These are phyloP conservation scores for Diphasiastrum complanatum DNA, from an alignment of 83 land plant genomes.

Conservation along the genomic window DNA sequence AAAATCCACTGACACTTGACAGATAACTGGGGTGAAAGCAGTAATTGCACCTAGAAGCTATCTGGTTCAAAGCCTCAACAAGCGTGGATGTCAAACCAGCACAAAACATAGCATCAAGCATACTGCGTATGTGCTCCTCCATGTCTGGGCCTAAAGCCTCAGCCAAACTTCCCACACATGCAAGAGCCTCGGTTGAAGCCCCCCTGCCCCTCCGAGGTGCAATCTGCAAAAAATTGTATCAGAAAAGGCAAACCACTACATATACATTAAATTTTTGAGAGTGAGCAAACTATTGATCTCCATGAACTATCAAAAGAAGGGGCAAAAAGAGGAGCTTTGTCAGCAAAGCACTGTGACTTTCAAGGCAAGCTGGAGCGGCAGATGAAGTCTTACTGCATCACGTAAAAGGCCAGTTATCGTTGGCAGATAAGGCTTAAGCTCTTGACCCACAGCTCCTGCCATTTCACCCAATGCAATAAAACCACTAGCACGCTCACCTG, in stretches of 20 bases:
- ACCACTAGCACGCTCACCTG: constrained; percentile 91
- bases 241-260: background rate
- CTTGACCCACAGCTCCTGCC: constrained; percentile 97
- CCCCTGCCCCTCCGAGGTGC: constrained; percentile 70
- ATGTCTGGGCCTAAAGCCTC: constrained; percentile 87
- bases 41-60: constrained; percentile 82
- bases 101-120: constrained; percentile 81
- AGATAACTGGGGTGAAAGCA: too few relatives aligned
- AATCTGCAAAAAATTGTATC: constrained; percentile 48
- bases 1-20: background rate
- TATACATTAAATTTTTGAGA: background rate
- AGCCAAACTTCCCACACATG: constrained; percentile 88
- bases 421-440: constrained; percentile 73
- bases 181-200: constrained; percentile 83
- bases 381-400: constrained; percentile 62
- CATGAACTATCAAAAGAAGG: background rate
- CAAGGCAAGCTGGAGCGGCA: constrained; percentile 2
- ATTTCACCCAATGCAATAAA: constrained; percentile 96
- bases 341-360: background rate
- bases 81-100: constrained; percentile 65
- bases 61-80: constrained; percentile 68
- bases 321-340: background rate
- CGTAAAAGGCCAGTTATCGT: constrained; percentile 66
- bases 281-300: background rate
- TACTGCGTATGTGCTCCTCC: constrained; percentile 73